phyloP scores from a whole-genome alignment of 495 filamentous ascomycete species.

The Wilcoxina mikolae region DNA sequence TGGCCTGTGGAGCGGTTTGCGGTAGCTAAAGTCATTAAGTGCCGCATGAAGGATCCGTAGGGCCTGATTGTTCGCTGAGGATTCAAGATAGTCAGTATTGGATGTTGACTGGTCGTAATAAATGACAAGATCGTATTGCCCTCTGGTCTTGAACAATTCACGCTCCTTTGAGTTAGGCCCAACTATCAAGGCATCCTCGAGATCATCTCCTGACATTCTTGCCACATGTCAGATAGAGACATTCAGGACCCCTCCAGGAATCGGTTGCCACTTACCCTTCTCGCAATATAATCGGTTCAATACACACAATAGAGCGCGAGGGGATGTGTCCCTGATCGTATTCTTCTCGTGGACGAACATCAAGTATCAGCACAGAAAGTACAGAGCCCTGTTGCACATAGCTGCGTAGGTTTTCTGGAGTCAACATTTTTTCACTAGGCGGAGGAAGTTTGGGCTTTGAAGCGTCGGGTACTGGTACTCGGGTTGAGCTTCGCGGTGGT shows the following conservation, averaged over 20 bases:
- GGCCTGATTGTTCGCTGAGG: constrained; percentile 36
- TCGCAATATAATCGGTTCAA: constrained; percentile 68
- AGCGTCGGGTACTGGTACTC: neutral
- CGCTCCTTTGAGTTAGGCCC: constrained; percentile 57
- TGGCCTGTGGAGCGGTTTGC: constrained; percentile 41
- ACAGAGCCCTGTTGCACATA: constrained; percentile 40
- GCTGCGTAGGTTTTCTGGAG: constrained; percentile 42
- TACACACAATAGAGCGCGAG: constrained; percentile 65
- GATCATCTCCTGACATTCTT: constrained; percentile 68
- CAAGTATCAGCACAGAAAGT: constrained; percentile 61
- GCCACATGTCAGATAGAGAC: constrained; percentile 1
- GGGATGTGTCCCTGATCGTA: constrained; percentile 83
- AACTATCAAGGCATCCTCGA: constrained; percentile 67
- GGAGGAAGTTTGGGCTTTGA: neutral
- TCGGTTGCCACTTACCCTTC: constrained; percentile 33
- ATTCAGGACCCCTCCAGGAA: neutral
- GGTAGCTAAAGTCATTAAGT: constrained; percentile 29
- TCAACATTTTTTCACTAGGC: neutral
- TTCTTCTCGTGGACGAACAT: constrained; percentile 65
- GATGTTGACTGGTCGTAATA: constrained; percentile 67
- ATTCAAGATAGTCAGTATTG: constrained; percentile 38
- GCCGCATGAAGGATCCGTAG: constrained; percentile 61
- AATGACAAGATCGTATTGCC: constrained; percentile 73
- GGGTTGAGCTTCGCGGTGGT: constrained; percentile 15
- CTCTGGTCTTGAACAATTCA: constrained; percentile 53